Conservation (phyloP, 352 stramenopile species). For the Phytopythium boreale region DNA sequence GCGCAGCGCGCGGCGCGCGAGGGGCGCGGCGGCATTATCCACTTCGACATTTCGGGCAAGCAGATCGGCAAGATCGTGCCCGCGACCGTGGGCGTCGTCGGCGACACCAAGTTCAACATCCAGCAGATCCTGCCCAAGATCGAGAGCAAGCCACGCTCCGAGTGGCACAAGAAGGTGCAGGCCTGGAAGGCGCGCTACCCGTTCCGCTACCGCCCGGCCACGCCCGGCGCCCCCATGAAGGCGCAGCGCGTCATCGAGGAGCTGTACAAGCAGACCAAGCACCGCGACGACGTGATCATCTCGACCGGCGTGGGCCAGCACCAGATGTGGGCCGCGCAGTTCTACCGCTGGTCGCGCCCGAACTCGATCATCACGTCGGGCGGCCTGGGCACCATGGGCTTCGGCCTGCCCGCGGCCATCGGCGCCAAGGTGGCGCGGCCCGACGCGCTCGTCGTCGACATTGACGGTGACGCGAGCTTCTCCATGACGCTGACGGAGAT, state of each 20-base stretch:
- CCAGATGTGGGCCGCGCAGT: constrained; percentile 96
- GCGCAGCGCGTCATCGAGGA: constrained; percentile 93
- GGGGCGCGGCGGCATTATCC: constrained; percentile 93
- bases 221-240: constrained; percentile 82
- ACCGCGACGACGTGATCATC: constrained; percentile 89
- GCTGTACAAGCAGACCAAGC: constrained; percentile 93
- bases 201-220: constrained; percentile 86
- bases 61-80: constrained; percentile 86
- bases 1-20: constrained; percentile 89
- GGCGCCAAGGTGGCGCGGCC: constrained; percentile 93
- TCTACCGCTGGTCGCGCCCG: constrained; percentile 94
- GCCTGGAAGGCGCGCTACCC: constrained; percentile 91
- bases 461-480: constrained; percentile 95
- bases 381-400: constrained; percentile 95
- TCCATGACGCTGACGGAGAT: constrained; percentile 97
- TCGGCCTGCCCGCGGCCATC: constrained; percentile 91
- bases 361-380: constrained; percentile 93
- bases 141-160: constrained; percentile 74
- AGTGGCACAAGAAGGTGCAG: constrained; percentile 92
- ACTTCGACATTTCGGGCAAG: constrained; percentile 93
- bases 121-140: constrained; percentile 85
- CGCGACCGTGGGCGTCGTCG: constrained; percentile 70
- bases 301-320: constrained; percentile 96
- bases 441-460: constrained; percentile 83
- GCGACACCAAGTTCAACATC: constrained; percentile 91